These are phyloP conservation scores for Emergomyces orientalis DNA, from an alignment of 2,329 filamentous ascomycete species.

Conservation along the genomic window DNA sequence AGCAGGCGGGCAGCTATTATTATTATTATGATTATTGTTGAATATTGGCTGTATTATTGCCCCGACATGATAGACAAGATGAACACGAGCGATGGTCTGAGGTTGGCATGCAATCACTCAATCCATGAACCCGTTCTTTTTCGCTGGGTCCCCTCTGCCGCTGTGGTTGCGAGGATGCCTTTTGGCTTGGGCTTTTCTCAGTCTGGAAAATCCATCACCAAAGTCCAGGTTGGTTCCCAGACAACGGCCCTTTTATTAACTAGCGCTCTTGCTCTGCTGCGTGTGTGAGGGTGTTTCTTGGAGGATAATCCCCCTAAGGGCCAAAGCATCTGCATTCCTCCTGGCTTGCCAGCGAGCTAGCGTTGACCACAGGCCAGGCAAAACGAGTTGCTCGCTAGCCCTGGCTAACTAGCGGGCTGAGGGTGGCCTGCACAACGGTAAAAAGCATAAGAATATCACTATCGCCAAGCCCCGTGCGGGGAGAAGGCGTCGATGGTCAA, in stretches of 20 bases:
- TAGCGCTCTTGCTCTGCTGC: background rate
- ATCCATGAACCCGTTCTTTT: background rate
- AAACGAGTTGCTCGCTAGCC: background rate
- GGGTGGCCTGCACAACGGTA: background rate
- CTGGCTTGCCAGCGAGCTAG: background rate
- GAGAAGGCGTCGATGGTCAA: background rate
- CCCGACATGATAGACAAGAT: background rate
- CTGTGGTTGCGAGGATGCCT: background rate
- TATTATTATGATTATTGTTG: background rate
- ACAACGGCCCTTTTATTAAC: background rate
- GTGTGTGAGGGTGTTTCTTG: background rate
- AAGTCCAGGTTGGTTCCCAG: background rate
- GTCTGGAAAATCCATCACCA: background rate
- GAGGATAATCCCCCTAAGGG: background rate
- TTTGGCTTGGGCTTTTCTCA: background rate
- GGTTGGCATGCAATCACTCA: background rate
- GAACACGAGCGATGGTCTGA: background rate
- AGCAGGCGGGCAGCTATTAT: background rate
- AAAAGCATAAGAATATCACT: background rate
- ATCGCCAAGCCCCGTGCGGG: constrained; percentile 1
- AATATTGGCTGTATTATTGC: background rate
- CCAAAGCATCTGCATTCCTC: background rate
- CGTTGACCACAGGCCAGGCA: background rate
- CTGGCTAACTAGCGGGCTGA: background rate
- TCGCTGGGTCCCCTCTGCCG: background rate